Conservation (phyloP, 306 rosid genomes). For the Cucurbita moschata region DNA sequence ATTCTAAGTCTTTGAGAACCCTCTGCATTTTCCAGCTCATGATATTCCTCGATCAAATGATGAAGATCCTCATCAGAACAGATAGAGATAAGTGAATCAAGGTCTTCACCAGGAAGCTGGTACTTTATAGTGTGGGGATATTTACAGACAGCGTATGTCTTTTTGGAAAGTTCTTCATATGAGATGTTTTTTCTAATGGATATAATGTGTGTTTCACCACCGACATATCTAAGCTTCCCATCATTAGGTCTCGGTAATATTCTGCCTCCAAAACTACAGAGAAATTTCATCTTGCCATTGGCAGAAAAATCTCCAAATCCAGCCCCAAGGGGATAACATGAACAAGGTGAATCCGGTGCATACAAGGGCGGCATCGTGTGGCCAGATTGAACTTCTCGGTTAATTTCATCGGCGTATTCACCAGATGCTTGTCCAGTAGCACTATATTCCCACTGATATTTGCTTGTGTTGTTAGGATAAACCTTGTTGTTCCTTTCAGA, state of each 20-base stretch:
- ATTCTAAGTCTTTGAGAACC: conserved; percentile 71
- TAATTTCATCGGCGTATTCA: not conserved
- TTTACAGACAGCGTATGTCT: conserved; percentile 54
- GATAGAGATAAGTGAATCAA: conserved; percentile 91
- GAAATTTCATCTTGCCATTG: conserved; percentile 51
- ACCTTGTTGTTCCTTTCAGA: conserved; percentile 38
- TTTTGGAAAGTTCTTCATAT: conserved; percentile 46
- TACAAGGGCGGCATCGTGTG: conserved; percentile 20
- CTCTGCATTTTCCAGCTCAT: conserved; percentile 55
- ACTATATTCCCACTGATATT: conserved; percentile 33
- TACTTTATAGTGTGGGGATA: conserved; percentile 68
- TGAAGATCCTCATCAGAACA: conserved; percentile 88
- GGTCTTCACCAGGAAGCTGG: conserved; percentile 97
- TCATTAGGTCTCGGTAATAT: conserved; percentile 76
- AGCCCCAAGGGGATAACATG: conserved; percentile 31
- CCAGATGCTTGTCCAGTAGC: conserved; percentile 21
- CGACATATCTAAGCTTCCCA: conserved; percentile 72
- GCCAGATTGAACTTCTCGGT: conserved; percentile 21
- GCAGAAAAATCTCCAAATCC: conserved; percentile 30
- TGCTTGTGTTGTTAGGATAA: conserved; percentile 25
- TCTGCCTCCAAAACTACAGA: conserved; percentile 94
- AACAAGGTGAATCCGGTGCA: conserved; percentile 32
- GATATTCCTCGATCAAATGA: conserved; percentile 83
- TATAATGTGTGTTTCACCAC: conserved; percentile 84
- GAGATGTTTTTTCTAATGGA: conserved; percentile 39